Conservation (phyloP, 75 land plant species). For the Picea sitchensis region DNA sequence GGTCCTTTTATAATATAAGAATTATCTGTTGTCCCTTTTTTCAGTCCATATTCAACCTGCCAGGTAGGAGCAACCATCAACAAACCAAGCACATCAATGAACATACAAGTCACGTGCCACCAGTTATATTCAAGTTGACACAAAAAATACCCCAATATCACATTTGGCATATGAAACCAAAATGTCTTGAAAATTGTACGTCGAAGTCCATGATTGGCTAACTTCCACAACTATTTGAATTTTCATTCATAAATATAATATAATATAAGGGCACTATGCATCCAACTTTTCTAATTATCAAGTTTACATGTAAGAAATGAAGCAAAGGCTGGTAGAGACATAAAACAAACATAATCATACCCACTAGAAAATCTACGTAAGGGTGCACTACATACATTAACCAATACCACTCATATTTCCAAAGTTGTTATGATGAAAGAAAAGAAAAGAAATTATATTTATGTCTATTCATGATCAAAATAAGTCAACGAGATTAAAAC, state of each 20-base stretch:
- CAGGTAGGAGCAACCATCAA: background rate
- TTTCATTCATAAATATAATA: background rate
- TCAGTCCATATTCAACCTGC: constrained; percentile 51
- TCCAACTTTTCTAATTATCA: too few species aligned
- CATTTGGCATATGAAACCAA: background rate
- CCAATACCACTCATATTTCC: too few species aligned
- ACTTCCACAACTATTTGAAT: background rate
- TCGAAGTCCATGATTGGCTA: background rate
- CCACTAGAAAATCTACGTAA: too few species aligned
- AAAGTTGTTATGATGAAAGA: too few species aligned
- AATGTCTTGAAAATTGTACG: background rate
- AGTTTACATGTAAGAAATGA: too few species aligned
- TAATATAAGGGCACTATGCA: background rate
- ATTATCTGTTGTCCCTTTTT: constrained; percentile 50
- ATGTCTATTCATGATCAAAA: too few species aligned
- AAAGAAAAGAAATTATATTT: too few species aligned
- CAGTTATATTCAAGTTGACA: background rate
- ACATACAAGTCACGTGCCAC: background rate
- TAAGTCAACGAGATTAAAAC: too few species aligned
- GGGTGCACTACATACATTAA: too few species aligned
- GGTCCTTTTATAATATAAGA: constrained; percentile 43
- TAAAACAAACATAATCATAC: too few species aligned
- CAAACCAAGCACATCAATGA: background rate
- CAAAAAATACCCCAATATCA: background rate
- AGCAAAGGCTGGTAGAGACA: too few species aligned